phyloP scores from a whole-genome alignment of 164 flowering plant species.

The Vitis labrusca region DNA sequence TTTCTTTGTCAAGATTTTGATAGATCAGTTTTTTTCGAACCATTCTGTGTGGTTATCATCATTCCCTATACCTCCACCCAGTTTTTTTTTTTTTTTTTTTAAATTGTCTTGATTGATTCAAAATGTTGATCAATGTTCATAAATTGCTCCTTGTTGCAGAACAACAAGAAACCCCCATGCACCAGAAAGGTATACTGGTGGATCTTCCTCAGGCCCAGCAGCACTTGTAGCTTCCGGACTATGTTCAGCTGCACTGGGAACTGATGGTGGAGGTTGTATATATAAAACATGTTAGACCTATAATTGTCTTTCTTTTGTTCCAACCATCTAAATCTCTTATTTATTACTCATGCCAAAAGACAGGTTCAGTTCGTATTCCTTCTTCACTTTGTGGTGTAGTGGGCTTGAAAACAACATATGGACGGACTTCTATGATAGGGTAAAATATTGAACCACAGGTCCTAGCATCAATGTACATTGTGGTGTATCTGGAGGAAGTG shows the following conservation, averaged over 20 bases:
- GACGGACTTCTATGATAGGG: conserved; percentile 70
- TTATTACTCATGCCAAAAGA: conserved; percentile 11
- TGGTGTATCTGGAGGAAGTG: no score
- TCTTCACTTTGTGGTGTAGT: conserved; percentile 96
- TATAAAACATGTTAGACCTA: conserved; percentile 3
- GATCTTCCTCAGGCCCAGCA: conserved; percentile 97
- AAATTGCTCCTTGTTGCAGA: conserved; percentile 28
- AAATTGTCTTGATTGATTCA: not conserved
- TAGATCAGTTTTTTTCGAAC: no score
- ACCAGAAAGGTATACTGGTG: conserved; percentile 88
- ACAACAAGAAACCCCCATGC: conserved; percentile 92
- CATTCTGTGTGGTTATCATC: no score
- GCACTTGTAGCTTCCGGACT: conserved; percentile 93
- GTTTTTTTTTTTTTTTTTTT: not conserved
- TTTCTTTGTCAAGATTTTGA: no score
- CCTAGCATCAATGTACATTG: not conserved
- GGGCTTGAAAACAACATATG: conserved; percentile 86
- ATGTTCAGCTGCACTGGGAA: conserved; percentile 94
- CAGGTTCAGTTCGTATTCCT: conserved; percentile 96
- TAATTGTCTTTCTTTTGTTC: not conserved
- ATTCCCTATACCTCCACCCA: no score
- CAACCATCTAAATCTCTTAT: conserved; percentile 9
- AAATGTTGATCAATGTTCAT: not conserved
- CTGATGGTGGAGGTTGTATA: conserved; percentile 93
- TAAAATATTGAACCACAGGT: conserved; percentile 21